These are phyloP conservation scores for Chalara sp. DNA, from an alignment of 2,329 filamentous ascomycete genomes.

Conservation along the genomic window DNA sequence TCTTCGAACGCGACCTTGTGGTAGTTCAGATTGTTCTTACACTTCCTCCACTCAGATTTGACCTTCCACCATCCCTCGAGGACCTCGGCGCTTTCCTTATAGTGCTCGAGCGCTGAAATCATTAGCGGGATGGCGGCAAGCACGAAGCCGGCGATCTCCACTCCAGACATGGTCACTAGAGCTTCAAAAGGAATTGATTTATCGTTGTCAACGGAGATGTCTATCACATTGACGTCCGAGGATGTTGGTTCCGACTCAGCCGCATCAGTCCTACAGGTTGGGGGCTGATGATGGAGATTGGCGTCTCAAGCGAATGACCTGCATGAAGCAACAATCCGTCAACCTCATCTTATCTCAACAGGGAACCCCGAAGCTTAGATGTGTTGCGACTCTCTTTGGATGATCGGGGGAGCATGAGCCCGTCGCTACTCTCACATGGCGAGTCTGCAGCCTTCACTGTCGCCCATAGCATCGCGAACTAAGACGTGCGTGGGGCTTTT, in stretches of 20 bases:
- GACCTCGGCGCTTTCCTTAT: constrained; percentile 6
- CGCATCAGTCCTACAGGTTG: neutral
- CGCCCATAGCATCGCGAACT: constrained; percentile 2
- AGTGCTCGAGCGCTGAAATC: constrained; percentile 13
- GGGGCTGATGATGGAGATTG: neutral
- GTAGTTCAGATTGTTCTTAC: constrained; percentile 9
- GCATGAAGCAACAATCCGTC: neutral
- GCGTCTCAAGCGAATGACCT: neutral
- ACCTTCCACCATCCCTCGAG: constrained; percentile 13
- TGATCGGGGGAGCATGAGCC: neutral
- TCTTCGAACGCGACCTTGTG: constrained; percentile 10
- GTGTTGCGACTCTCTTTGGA: neutral
- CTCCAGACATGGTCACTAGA: constrained; percentile 4
- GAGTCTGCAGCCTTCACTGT: neutral
- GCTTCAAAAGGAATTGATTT: neutral
- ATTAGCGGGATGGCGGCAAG: constrained; percentile 12
- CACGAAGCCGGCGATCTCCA: constrained; percentile 12
- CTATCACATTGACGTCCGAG: neutral
- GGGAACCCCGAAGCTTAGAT: neutral
- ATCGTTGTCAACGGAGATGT: neutral
- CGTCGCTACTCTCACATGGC: neutral
- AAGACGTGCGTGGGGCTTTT: constrained; percentile 4
- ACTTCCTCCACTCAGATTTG: constrained; percentile 11
- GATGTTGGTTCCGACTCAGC: neutral
- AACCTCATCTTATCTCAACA: neutral